phyloP scores from a whole-genome alignment of 805 yeast genomes.

The Yamadazyma akitaensis region DNA sequence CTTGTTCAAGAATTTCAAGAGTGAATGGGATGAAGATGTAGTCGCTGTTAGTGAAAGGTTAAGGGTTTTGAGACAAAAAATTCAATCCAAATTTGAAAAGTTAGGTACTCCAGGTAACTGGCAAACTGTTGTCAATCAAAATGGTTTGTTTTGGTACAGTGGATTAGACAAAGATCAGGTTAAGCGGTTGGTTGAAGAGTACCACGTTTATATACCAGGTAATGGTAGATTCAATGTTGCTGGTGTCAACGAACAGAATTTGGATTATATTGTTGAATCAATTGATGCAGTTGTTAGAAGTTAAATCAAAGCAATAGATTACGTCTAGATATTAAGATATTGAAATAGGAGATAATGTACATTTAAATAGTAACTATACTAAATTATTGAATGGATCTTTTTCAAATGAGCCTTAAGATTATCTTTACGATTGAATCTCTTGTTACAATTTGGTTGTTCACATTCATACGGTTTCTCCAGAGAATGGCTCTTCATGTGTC shows the following conservation, averaged over 20 bases:
- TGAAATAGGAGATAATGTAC: background rate
- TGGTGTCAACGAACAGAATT: slow-evolving; percentile 38
- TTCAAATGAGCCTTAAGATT: slow-evolving; percentile 60
- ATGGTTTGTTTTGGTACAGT: slow-evolving; percentile 45
- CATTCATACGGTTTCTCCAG: slow-evolving; percentile 57
- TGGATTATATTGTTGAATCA: slow-evolving; percentile 35
- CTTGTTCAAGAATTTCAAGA: slow-evolving; percentile 25
- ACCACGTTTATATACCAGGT: slow-evolving; percentile 37
- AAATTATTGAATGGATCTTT: slow-evolving; percentile 45
- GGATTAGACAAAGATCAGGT: slow-evolving; percentile 37
- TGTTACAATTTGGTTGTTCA: slow-evolving; percentile 49
- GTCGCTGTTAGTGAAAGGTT: slow-evolving; percentile 28
- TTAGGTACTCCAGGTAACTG: slow-evolving; percentile 44
- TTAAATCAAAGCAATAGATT: background rate
- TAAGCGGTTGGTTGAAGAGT: slow-evolving; percentile 26
- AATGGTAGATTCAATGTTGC: slow-evolving; percentile 46
- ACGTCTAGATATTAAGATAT: background rate
- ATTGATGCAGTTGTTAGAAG: slow-evolving; percentile 36
- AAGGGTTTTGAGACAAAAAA: slow-evolving; percentile 26
- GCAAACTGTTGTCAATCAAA: slow-evolving; percentile 33
- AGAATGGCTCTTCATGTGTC: slow-evolving; percentile 58
- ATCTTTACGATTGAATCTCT: slow-evolving; percentile 57
- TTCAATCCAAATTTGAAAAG: slow-evolving; percentile 26
- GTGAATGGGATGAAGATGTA: slow-evolving; percentile 38
- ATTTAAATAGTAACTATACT: background rate